Base-by-base conservation (phyloP, 1,139 yeast species). In the Yamadazyma taylorii region DNA sequence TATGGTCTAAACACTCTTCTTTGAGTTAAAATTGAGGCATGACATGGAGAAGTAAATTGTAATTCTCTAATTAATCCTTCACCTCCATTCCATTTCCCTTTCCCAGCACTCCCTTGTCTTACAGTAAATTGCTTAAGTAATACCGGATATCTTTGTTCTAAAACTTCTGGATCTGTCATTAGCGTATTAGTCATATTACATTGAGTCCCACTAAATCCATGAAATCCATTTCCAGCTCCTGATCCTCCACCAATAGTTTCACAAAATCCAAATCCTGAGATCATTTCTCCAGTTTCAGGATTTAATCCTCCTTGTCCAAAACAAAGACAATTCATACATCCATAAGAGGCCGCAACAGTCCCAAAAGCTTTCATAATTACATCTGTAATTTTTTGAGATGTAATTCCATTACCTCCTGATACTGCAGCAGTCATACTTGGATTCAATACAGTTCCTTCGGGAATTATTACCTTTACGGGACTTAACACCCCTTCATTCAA, bases 321-420 rank as follows among this genome's bases (percentile, higher is more conserved):
- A 23, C 70, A 65, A 41, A 69, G 56, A 42, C 69, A 65, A 46
- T 69, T 69, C 62, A 69, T 58, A 41, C 52, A 49, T 4, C 67
- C 66, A 38, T 63, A 67, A 3, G 69, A 63, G 11, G 66, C 67
- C 3, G 69, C 92, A 57, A 80, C 80, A 6, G 82, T 80, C 33
- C 73, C 68, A 51, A 83, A 82, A 0, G 90, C 86, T 48, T 76
- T 76, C 54, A 84, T 65, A 32, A 84, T 72, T 3, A 80, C 85
- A 55, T 84, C 92, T 1, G 75, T 68, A 34, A 68, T 58, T 47
- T 73, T 61, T 45, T 71, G 77, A 4, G 77, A 67, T 1, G 76
- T 70, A 52, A 69, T 62, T 33, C 71, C 75, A 48, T 71, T 71
- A 40, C 75, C 76, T 38, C 73, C 76, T 48, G 64, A 66, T 29